These are phyloP conservation scores for Elsinoe batatas DNA, from an alignment of 2,329 filamentous ascomycete genomes.

Conservation along the genomic window DNA sequence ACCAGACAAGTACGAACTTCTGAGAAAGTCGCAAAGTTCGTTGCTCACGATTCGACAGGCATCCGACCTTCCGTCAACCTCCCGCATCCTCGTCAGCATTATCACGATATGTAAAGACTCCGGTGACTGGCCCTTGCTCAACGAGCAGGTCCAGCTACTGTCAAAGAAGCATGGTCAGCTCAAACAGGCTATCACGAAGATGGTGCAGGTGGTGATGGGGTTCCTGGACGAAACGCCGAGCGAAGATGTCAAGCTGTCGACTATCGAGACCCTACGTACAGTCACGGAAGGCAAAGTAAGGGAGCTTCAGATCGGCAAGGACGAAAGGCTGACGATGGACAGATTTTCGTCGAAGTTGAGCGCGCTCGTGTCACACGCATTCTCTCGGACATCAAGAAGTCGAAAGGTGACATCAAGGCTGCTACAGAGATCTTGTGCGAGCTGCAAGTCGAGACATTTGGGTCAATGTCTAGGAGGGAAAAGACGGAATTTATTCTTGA, in stretches of 20 bases:
- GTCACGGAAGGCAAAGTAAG: slow-evolving; percentile 90
- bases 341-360: slow-evolving; percentile 99
- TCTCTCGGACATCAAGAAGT: slow-evolving; percentile 93
- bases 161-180: slow-evolving; percentile 99
- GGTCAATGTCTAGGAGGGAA: slow-evolving; percentile 91
- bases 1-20: slow-evolving; percentile 66
- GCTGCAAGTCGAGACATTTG: slow-evolving; percentile 96
- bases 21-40: not conserved
- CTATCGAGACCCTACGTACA: slow-evolving; percentile 90
- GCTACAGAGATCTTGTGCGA: slow-evolving; percentile 93
- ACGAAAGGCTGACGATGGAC: not conserved
- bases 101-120: slow-evolving; percentile 91
- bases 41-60: slow-evolving; percentile 46
- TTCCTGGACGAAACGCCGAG: slow-evolving; percentile 82
- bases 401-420: slow-evolving; percentile 81
- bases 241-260: slow-evolving; percentile 76
- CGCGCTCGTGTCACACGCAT: slow-evolving; percentile 90
- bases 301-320: not conserved
- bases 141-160: slow-evolving; percentile 88
- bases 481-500: slow-evolving; percentile 98
- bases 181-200: slow-evolving; percentile 96
- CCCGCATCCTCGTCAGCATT: slow-evolving; percentile 74
- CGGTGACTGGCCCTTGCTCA: slow-evolving; percentile 86
- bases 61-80: slow-evolving; percentile 92
- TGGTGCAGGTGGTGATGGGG: slow-evolving; percentile 93